phyloP scores from a whole-genome alignment of 1,284 basidiomycete species.

The Kalmanozyma brasiliensis region DNA sequence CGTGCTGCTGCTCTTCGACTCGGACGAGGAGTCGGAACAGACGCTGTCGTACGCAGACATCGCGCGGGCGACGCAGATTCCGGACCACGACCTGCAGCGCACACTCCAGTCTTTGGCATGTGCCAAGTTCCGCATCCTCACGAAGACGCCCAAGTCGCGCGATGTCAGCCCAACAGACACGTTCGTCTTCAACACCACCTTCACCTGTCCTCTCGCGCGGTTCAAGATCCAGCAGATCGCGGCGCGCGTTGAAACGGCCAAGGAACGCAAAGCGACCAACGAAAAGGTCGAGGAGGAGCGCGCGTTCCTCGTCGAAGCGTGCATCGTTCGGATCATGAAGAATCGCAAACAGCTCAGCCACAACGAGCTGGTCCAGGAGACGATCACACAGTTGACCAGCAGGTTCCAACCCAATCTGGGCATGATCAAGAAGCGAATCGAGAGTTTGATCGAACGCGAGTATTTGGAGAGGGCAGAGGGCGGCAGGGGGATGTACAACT shows the following conservation, averaged over 20 bases:
- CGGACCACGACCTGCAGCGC: slow-evolving; percentile 83
- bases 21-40: slow-evolving; percentile 64
- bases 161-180: slow-evolving; percentile 81
- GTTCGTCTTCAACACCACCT: slow-evolving; percentile 89
- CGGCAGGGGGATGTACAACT: slow-evolving; percentile 57
- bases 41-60: slow-evolving; percentile 49
- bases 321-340: slow-evolving; percentile 98
- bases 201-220: slow-evolving; percentile 82
- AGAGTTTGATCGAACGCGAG: slow-evolving; percentile 83
- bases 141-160: slow-evolving; percentile 87
- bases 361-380: slow-evolving; percentile 89
- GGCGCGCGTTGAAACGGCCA: slow-evolving; percentile 82
- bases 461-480: slow-evolving; percentile 57
- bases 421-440: slow-evolving; percentile 92
- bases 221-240: slow-evolving; percentile 95
- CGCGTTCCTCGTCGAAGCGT: slow-evolving; percentile 84
- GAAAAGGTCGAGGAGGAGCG: slow-evolving; percentile 93
- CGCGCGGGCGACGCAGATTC: slow-evolving; percentile 70
- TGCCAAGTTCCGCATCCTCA: slow-evolving; percentile 92
- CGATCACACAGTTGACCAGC: slow-evolving; percentile 82
- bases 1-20: slow-evolving; percentile 89
- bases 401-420: slow-evolving; percentile 88
- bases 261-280: slow-evolving; percentile 90
- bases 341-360: slow-evolving; percentile 88
- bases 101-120: slow-evolving; percentile 95